A percentile compares a stretch with the other conserved stretches of the same genome.
These are phyloP conservation scores for Pterocarpus santalinus DNA, from an alignment of 306 rosid genomes.

Conservation along the genomic window DNA sequence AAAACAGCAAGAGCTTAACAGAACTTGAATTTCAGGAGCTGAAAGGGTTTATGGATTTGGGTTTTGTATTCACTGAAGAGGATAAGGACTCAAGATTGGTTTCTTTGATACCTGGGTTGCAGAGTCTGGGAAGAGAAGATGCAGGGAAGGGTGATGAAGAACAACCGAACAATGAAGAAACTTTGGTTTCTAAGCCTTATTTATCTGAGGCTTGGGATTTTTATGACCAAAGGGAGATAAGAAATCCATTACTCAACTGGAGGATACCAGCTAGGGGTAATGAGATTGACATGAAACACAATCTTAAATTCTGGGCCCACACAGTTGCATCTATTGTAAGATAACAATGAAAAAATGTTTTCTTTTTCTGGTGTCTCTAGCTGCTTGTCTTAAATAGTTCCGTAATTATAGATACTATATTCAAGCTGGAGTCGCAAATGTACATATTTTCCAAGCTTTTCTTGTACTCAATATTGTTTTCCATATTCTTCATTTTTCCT, in stretches of 20 bases:
- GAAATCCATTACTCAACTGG: conserved; percentile 59
- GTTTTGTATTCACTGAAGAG: conserved; percentile 81
- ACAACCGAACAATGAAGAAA: conserved; percentile 37
- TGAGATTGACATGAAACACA: conserved; percentile 70
- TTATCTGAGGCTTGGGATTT: conserved; percentile 85
- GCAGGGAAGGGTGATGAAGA: conserved; percentile 34
- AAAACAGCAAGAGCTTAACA: conserved; percentile 61
- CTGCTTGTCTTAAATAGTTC: not conserved
- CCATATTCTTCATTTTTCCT: not conserved
- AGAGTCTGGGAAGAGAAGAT: conserved; percentile 55
- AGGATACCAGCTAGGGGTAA: conserved; percentile 60
- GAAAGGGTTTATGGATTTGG: conserved; percentile 93
- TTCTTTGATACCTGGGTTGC: conserved; percentile 78
- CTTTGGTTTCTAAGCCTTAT: conserved; percentile 65
- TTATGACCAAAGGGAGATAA: conserved; percentile 51
- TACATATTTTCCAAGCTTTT: not conserved
- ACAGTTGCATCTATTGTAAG: conserved; percentile 77
- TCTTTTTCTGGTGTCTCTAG: not conserved
- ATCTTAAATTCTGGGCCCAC: conserved; percentile 76
- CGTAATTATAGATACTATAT: not conserved
- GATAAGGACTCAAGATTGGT: conserved; percentile 66
- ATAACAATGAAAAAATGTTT: conserved; percentile 34
- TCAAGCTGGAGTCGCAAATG: conserved; percentile 14
- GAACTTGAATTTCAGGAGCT: conserved; percentile 81
- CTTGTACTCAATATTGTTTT: not conserved